Conservation (phyloP, 2,329 filamentous ascomycete species). For the Cryphonectria japonica region DNA sequence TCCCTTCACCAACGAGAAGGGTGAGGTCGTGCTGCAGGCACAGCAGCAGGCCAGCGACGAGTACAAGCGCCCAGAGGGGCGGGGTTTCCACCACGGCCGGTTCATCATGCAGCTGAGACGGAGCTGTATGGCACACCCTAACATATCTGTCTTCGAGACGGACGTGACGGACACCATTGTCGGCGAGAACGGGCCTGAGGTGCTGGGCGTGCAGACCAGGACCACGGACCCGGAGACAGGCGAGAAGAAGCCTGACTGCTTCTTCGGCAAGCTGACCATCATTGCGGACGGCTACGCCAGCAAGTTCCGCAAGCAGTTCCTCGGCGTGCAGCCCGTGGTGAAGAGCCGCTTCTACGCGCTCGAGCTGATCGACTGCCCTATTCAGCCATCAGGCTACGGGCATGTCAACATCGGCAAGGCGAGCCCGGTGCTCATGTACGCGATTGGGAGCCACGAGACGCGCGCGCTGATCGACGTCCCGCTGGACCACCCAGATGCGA, state of each 20-base stretch:
- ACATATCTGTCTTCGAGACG: constrained; percentile 90
- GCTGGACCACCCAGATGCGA: constrained; percentile 73
- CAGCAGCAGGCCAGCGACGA: constrained; percentile 36
- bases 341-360: constrained; percentile 92
- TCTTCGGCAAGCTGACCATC: constrained; percentile 87
- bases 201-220: constrained; percentile 80
- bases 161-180: constrained; percentile 78
- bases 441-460: constrained; percentile 95
- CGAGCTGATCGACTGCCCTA: constrained; percentile 84
- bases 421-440: constrained; percentile 85
- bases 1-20: constrained; percentile 61
- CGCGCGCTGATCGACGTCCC: constrained; percentile 89
- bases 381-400: constrained; percentile 76
- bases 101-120: constrained; percentile 84
- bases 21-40: constrained; percentile 42
- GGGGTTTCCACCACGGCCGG: constrained; percentile 90
- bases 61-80: constrained; percentile 66
- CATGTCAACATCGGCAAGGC: constrained; percentile 84
- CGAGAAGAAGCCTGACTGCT: constrained; percentile 69
- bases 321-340: constrained; percentile 67
- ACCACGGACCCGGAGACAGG: constrained; percentile 63
- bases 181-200: constrained; percentile 68
- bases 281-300: constrained; percentile 91
- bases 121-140: constrained; percentile 73
- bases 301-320: constrained; percentile 83